Conservation (phyloP, 208 protist species). For the Leptomonas pyrrhocoris region DNA sequence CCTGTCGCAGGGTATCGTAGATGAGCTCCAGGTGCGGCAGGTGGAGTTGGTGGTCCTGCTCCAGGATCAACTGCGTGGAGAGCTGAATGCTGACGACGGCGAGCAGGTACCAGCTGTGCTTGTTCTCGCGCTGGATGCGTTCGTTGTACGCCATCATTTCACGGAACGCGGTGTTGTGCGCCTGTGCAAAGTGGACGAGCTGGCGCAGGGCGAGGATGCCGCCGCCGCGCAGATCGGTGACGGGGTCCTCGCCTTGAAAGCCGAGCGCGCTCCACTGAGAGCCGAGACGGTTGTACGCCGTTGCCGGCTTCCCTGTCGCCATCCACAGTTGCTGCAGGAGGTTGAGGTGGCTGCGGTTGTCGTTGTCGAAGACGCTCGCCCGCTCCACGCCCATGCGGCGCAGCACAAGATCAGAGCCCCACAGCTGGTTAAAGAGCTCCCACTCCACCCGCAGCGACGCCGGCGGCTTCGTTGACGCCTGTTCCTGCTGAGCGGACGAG, state of each 20-base stretch:
- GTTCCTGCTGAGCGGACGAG: background rate
- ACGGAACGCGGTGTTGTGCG: conserved; percentile 51
- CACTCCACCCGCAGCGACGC: conserved; percentile 32
- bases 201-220: conserved; percentile 81
- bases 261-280: conserved; percentile 77
- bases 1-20: conserved; percentile 63
- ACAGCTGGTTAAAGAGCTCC: conserved; percentile 55
- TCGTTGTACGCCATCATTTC: conserved; percentile 83
- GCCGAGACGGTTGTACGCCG: conserved; percentile 43
- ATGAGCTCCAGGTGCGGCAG: conserved; percentile 69
- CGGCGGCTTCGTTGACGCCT: background rate
- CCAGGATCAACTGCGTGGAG: conserved; percentile 68
- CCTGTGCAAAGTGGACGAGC: conserved; percentile 83
- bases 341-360: conserved; percentile 51
- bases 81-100: conserved; percentile 90
- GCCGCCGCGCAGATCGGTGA: conserved; percentile 87
- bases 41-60: conserved; percentile 58
- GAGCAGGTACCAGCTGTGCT: conserved; percentile 76
- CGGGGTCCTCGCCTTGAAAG: conserved; percentile 89
- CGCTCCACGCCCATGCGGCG: conserved; percentile 61
- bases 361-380: conserved; percentile 64
- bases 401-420: conserved; percentile 43
- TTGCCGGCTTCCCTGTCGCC: conserved; percentile 43
- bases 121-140: conserved; percentile 34
- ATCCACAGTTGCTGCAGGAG: conserved; percentile 77